Conservation (phyloP, 768 basidiomycete species). For the Podaxis sp. region DNA sequence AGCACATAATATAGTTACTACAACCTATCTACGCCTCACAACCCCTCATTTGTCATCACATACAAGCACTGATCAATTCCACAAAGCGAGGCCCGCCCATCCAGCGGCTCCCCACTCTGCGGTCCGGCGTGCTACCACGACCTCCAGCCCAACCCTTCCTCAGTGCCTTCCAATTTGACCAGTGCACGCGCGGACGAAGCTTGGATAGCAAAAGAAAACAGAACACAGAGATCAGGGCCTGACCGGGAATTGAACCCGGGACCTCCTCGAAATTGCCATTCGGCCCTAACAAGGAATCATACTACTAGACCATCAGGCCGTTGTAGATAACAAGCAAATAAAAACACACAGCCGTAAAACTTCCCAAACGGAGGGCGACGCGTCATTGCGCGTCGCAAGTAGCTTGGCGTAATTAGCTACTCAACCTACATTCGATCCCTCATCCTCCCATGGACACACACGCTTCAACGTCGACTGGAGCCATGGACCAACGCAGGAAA, state of each 20-base stretch:
- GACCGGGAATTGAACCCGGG: constrained; percentile 87
- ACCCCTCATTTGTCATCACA: no score
- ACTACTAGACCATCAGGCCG: constrained; percentile 58
- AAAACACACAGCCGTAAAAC: background rate
- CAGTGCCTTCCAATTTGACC: background rate
- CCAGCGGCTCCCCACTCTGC: no score
- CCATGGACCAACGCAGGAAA: constrained; percentile 68
- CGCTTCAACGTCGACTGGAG: constrained; percentile 56
- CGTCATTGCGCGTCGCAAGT: constrained; percentile 40
- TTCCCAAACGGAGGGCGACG: constrained; percentile 20
- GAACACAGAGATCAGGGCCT: constrained; percentile 42
- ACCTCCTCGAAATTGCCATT: constrained; percentile 62
- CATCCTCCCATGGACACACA: constrained; percentile 40
- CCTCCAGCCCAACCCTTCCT: no score
- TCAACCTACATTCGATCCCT: constrained; percentile 13
- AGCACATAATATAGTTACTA: no score
- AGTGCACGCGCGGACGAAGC: background rate
- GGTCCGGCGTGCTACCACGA: no score
- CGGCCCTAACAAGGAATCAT: constrained; percentile 62
- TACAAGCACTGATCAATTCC: no score
- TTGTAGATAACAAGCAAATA: background rate
- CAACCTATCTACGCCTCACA: no score
- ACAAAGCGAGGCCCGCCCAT: no score
- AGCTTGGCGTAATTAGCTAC: constrained; percentile 11
- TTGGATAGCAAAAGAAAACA: background rate